Percentiles rank a stretch among this genome's conserved stretches.
Conservation (phyloP, 1,139 yeast genomes). For the Debaryomyces singareniensis region DNA sequence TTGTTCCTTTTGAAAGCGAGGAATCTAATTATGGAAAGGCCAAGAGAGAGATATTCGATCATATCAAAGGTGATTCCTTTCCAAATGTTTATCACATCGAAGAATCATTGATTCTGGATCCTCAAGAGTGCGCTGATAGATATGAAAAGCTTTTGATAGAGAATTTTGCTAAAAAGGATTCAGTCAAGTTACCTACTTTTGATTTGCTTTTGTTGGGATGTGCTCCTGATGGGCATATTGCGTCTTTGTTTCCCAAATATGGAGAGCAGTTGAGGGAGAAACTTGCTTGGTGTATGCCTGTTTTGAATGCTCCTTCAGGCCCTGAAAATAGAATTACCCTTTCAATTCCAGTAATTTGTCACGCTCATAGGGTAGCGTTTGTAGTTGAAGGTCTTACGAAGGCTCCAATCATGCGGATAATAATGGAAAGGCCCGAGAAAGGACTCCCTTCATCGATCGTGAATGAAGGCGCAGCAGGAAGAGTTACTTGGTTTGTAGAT, state of each 20-base stretch:
- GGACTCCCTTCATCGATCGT: slow-evolving; percentile 93
- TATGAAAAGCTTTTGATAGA: slow-evolving; percentile 81
- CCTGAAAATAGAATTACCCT: slow-evolving; percentile 85
- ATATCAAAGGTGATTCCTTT: slow-evolving; percentile 41
- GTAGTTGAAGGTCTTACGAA: slow-evolving; percentile 95
- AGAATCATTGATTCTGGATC: slow-evolving; percentile 68
- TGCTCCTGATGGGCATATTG: slow-evolving; percentile 98
- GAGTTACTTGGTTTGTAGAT: slow-evolving; percentile 96
- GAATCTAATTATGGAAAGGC: slow-evolving; percentile 91
- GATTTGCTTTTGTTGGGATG: slow-evolving; percentile 88
- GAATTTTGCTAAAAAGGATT: slow-evolving; percentile 94
- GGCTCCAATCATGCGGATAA: slow-evolving; percentile 87
- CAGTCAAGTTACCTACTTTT: slow-evolving; percentile 91
- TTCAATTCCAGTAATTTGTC: slow-evolving; percentile 92
- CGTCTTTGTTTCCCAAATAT: slow-evolving; percentile 90
- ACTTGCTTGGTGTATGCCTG: slow-evolving; percentile 95
- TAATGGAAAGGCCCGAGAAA: slow-evolving; percentile 96
- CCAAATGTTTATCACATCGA: slow-evolving; percentile 84
- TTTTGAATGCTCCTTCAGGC: slow-evolving; percentile 86
- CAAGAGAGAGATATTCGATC: slow-evolving; percentile 73
- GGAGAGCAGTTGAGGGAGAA: slow-evolving; percentile 79
- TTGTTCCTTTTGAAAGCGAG: slow-evolving; percentile 78
- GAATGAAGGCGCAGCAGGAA: slow-evolving; percentile 94
- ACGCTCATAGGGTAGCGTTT: slow-evolving; percentile 85
- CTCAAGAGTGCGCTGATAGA: slow-evolving; percentile 90